Evolutionary conservation across 495 filamentous ascomycete species (phyloP), one percentile per base, ranked within the genome.

Genomic region (Umbilicaria muhlenbergii): DNA sequence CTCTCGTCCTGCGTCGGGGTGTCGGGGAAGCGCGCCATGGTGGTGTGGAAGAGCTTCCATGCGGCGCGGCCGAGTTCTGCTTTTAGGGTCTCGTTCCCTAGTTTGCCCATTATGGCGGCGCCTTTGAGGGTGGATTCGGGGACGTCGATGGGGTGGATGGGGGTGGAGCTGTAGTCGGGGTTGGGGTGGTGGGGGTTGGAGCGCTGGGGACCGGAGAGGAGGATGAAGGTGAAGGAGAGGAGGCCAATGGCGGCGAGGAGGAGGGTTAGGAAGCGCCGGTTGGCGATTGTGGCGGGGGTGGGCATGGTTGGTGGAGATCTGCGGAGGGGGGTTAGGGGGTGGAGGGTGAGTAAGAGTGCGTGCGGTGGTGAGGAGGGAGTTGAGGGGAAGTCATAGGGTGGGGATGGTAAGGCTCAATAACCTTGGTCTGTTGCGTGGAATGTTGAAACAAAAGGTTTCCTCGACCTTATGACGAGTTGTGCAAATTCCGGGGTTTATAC

Each of bases 41-140:
- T 91, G 1, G 92, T 98, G 62, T 98, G 91, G 54, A 98, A 75
- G 51, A 94, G 77, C 55, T 88, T 86, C 88, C 86, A 94, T 16
- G 83, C 78, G 19, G 86, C 78, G 51, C 84, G 80, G 46, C 88
- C 88, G 14, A 94, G 71, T 64, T 94, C 86, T 39, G 83, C 88
- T 64, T 89, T 98, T 28, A 76, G 70, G 0, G 91, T 98, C 41
- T 81, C 91, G 59, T 98, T 98, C 55, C 83, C 86, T 19, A 96
- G 69, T 52, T 86, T 86, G 11, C 86, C 82, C 61, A 87, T 88
- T 50, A 93, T 88, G 5, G 80, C 80, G 31, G 73, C 78, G 36
- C 91, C 91, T 42, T 76, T 75, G 41, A 93, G 65, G 40, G 77
- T 53, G 19, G 63, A 60, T 11, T 45, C 48, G 34, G 50, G 41